Conservation (phyloP, 306 rosid species). For the Vigna unguiculata region DNA sequence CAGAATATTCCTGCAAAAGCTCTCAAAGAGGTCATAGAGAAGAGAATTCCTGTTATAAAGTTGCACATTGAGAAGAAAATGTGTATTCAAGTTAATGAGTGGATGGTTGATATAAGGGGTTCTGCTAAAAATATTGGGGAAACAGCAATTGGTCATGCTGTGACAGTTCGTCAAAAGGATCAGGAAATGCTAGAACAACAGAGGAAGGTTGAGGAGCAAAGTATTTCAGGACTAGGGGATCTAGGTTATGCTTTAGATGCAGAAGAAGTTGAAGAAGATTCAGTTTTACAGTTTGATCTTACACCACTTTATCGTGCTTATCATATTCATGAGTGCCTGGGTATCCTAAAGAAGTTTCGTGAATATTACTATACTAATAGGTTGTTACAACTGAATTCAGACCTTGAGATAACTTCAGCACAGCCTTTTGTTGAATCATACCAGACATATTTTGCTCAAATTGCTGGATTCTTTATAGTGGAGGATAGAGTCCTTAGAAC, state of each 20-base stretch:
- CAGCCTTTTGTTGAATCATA: conserved; percentile 90
- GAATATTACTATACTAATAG: conserved; percentile 89
- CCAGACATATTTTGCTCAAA: conserved; percentile 87
- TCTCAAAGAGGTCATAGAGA: conserved; percentile 68
- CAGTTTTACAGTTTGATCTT: conserved; percentile 72
- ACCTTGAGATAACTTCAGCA: conserved; percentile 74
- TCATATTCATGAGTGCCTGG: conserved; percentile 80
- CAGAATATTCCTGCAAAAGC: conserved; percentile 62
- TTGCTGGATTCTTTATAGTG: conserved; percentile 91
- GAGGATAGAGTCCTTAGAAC: conserved; percentile 93
- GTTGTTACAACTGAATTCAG: conserved; percentile 87
- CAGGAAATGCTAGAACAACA: conserved; percentile 80
- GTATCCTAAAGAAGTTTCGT: conserved; percentile 75
- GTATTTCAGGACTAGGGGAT: conserved; percentile 59
- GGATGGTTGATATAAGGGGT: conserved; percentile 85
- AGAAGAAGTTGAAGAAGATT: conserved; percentile 79
- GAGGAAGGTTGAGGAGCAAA: conserved; percentile 79
- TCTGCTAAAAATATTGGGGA: conserved; percentile 85
- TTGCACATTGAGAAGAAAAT: conserved; percentile 77
- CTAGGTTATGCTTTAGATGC: conserved; percentile 68
- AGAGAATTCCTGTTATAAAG: conserved; percentile 79
- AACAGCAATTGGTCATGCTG: conserved; percentile 77
- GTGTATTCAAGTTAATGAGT: conserved; percentile 79
- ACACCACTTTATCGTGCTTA: conserved; percentile 91
- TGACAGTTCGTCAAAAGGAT: conserved; percentile 81